phyloP scores from a whole-genome alignment of 495 filamentous ascomycete genomes.

The Choiromyces venosus region DNA sequence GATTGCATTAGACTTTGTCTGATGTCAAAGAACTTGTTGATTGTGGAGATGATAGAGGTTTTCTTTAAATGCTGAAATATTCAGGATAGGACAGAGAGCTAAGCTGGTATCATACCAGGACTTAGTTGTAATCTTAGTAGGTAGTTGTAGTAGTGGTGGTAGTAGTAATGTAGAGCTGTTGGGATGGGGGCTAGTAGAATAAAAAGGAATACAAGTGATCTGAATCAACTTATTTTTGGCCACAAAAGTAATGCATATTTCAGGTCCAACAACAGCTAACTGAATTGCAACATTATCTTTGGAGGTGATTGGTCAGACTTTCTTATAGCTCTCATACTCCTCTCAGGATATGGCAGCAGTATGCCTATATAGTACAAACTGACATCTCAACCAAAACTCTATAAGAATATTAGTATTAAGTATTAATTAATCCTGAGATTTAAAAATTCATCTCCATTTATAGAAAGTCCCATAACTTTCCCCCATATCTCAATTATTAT shows the following conservation, averaged over 20 bases:
- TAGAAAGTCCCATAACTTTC: background rate
- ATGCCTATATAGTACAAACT: slow-evolving; percentile 12
- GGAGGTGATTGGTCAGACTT: no score
- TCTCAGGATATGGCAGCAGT: background rate
- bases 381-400: background rate
- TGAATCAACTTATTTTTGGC: background rate
- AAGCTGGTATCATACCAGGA: background rate
- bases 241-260: no score
- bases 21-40: background rate
- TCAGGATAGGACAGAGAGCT: background rate
- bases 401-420: background rate
- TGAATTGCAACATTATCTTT: background rate
- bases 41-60: background rate
- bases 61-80: background rate
- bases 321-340: no score
- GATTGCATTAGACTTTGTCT: slow-evolving; percentile 6
- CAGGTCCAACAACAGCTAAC: slow-evolving; percentile 6
- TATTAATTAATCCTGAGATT: no score
- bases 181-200: background rate
- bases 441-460: background rate
- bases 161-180: no score
- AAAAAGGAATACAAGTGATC: background rate
- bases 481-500: background rate
- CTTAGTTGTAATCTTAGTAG: background rate
- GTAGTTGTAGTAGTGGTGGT: no score